Percentiles rank a stretch among this genome's conserved stretches.
These are phyloP conservation scores for Arachis hypogaea DNA, from an alignment of 306 rosid genomes.

Conservation along the genomic window DNA sequence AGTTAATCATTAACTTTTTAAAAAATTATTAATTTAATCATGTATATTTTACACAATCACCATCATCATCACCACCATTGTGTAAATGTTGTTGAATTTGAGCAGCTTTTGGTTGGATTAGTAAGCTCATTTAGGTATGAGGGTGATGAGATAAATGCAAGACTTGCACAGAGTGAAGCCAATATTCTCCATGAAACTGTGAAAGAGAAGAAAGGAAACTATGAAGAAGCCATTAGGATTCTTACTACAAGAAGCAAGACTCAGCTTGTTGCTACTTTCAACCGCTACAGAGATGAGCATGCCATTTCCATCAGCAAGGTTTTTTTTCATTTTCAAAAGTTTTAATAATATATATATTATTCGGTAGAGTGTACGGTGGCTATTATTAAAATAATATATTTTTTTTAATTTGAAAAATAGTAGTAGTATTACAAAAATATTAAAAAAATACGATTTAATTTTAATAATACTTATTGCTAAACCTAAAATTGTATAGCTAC, in stretches of 20 bases:
- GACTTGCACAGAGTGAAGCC: slow-evolving; percentile 63
- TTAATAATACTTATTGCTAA: too few species aligned
- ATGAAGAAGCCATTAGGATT: slow-evolving; percentile 74
- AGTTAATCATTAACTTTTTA: too few species aligned
- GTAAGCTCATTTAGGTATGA: slow-evolving; percentile 58
- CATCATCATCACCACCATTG: too few species aligned
- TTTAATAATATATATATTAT: too few species aligned
- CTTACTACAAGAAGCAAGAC: slow-evolving; percentile 78
- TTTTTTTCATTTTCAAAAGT: not conserved
- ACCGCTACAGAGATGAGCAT: slow-evolving; percentile 68
- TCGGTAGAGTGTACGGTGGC: too few species aligned
- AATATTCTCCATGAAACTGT: slow-evolving; percentile 62
- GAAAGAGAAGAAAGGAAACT: slow-evolving; percentile 52
- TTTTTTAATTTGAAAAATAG: too few species aligned
- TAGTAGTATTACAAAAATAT: too few species aligned
- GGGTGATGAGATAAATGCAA: slow-evolving; percentile 52
- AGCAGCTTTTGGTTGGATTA: slow-evolving; percentile 68
- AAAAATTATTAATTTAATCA: too few species aligned
- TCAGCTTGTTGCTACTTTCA: slow-evolving; percentile 76
- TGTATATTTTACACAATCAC: too few species aligned
- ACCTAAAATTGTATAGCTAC: too few species aligned
- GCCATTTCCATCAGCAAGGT: slow-evolving; percentile 77
- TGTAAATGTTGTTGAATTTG: slow-evolving; percentile 12
- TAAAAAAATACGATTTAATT: too few species aligned
- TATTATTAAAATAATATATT: too few species aligned